Evolutionary conservation across 2,329 filamentous ascomycete genomes (phyloP).

Genomic region (Biscogniauxia mediterranea): DNA sequence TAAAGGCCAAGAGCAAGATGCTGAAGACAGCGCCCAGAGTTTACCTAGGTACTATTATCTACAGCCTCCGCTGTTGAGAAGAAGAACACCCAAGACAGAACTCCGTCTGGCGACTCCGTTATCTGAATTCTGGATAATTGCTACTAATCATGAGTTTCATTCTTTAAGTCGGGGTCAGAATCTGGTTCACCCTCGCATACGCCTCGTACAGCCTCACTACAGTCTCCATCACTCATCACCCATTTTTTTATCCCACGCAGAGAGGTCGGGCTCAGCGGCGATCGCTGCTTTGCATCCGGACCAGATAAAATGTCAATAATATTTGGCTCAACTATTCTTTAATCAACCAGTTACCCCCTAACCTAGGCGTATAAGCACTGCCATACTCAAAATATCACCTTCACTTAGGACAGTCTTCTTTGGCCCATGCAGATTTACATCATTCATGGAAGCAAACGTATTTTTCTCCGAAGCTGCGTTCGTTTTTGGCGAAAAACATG

Average conservation of each 20-base stretch:
- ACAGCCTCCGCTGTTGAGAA: constrained; percentile 31
- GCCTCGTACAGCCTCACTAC: constrained; percentile 31
- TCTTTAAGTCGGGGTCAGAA: too few species aligned
- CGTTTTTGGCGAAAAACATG: constrained; percentile 1
- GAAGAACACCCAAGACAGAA: constrained; percentile 32
- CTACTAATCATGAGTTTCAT: constrained; percentile 7
- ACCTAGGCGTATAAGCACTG: background rate
- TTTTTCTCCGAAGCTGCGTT: background rate
- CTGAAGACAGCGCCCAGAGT: constrained; percentile 36
- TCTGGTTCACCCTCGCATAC: constrained; percentile 15
- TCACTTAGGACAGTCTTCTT: too few species aligned
- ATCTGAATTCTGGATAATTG: constrained; percentile 31
- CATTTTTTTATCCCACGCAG: constrained; percentile 34
- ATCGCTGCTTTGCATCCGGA: constrained; percentile 35
- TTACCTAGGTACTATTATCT: too few species aligned
- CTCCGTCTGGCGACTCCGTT: constrained; percentile 28
- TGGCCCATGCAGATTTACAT: too few species aligned
- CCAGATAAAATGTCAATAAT: constrained; percentile 28
- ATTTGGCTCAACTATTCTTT: constrained; percentile 26
- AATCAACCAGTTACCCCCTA: constrained; percentile 14
- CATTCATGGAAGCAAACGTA: background rate
- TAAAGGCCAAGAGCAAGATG: constrained; percentile 29
- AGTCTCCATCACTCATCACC: constrained; percentile 36
- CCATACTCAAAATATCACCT: too few species aligned
- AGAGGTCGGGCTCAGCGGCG: constrained; percentile 32